Percentiles rank a stretch among this genome's conserved stretches.
phyloP scores from a whole-genome alignment of 768 basidiomycete genomes.

The Daedaleopsis nitida region DNA sequence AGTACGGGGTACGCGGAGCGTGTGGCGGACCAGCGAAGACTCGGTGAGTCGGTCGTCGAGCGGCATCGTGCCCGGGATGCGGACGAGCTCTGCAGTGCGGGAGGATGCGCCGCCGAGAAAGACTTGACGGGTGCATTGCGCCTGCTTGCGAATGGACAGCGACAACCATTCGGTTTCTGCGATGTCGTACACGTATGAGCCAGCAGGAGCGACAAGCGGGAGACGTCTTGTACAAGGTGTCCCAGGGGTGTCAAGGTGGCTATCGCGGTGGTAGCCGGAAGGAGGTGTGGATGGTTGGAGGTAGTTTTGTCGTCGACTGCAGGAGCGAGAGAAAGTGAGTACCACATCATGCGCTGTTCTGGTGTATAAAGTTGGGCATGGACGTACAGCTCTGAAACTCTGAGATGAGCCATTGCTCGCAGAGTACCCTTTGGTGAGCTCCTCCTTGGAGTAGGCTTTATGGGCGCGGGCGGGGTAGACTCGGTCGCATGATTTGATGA shows the following conservation, averaged over 20 bases:
- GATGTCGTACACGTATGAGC: not conserved
- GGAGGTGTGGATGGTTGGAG: not conserved
- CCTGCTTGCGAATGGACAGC: not conserved
- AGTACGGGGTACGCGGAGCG: not conserved
- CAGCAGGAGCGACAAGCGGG: not conserved
- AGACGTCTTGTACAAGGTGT: not conserved
- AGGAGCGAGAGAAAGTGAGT: not conserved
- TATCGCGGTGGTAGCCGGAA: not conserved
- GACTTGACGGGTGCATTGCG: not conserved
- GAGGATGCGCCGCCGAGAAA: not conserved
- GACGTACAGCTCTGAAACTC: not conserved
- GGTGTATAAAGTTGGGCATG: not conserved
- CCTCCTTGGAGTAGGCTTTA: not conserved
- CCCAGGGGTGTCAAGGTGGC: not conserved
- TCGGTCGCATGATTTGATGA: too few relatives aligned
- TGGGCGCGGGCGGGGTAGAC: too few relatives aligned
- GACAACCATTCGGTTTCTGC: not conserved
- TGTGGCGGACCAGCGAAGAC: not conserved
- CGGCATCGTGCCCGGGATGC: not conserved
- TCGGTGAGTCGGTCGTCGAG: not conserved
- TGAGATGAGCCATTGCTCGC: not conserved
- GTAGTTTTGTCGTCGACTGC: not conserved
- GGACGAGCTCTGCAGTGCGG: not conserved
- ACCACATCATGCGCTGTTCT: not conserved
- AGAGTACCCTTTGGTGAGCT: not conserved